A percentile compares a stretch with the other conserved stretches of the same genome.
phyloP scores from a whole-genome alignment of 2,329 filamentous ascomycete genomes.

The Lasiodiplodia citricola region DNA sequence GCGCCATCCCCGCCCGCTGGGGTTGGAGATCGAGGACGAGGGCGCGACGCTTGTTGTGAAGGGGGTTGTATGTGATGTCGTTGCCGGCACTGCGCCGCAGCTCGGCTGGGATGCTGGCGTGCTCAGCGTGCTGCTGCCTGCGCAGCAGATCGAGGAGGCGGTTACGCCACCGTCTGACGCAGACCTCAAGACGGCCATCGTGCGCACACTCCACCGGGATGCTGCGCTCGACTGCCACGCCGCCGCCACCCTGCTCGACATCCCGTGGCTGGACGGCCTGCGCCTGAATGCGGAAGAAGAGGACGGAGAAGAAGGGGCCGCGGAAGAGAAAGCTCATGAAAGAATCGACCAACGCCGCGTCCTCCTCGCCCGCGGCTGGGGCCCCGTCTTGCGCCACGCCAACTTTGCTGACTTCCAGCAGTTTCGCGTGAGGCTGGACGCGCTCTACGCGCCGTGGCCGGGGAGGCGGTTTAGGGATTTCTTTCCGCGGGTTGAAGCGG shows the following conservation, averaged over 20 bases:
- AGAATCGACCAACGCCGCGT: neutral
- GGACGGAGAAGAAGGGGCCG: neutral
- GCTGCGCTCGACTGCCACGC: neutral
- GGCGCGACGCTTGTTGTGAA: neutral
- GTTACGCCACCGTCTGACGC: neutral
- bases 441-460: neutral
- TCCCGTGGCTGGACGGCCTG: neutral
- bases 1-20: neutral
- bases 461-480: neutral
- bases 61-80: neutral
- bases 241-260: neutral
- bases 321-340: neutral
- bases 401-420: neutral
- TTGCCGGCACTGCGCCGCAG: neutral
- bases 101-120: neutral
- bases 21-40: neutral
- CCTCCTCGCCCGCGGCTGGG: neutral
- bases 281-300: neutral
- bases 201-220: slow-evolving; percentile 1
- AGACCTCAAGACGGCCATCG: slow-evolving; percentile 5
- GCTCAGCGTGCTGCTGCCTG: neutral
- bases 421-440: neutral
- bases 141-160: neutral
- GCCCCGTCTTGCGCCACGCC: neutral
- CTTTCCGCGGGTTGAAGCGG: neutral